These are phyloP conservation scores for Colletotrichum viniferum DNA, from an alignment of 2,329 filamentous ascomycete species.

Conservation along the genomic window DNA sequence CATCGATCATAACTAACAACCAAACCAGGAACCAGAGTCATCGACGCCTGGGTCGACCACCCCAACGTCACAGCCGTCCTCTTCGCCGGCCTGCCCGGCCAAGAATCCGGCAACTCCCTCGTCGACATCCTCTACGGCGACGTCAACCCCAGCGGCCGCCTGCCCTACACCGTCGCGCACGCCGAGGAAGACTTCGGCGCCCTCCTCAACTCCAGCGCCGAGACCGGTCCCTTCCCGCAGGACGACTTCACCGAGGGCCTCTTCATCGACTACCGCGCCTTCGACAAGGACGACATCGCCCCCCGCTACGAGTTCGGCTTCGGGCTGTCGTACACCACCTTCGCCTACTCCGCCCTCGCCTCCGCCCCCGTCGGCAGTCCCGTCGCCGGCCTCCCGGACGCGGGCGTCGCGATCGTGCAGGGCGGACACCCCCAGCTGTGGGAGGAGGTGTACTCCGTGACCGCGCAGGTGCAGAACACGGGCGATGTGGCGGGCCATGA, in stretches of 20 bases:
- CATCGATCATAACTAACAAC: background rate
- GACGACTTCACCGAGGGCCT: slow-evolving; percentile 79
- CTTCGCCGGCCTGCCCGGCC: slow-evolving; percentile 58
- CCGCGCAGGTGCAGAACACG: slow-evolving; percentile 67
- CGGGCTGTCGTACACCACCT: slow-evolving; percentile 76
- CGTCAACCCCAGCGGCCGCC: slow-evolving; percentile 61
- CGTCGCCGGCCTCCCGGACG: slow-evolving; percentile 41
- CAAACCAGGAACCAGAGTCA: slow-evolving; percentile 34
- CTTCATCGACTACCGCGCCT: slow-evolving; percentile 83
- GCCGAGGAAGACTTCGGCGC: slow-evolving; percentile 77
- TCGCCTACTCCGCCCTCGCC: slow-evolving; percentile 58
- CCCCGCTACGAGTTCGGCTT: slow-evolving; percentile 82
- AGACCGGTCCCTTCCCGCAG: slow-evolving; percentile 56
- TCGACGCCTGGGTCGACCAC: slow-evolving; percentile 55
- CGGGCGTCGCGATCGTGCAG: slow-evolving; percentile 39
- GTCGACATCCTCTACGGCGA: slow-evolving; percentile 53
- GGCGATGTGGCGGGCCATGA: slow-evolving; percentile 67
- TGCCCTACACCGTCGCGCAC: slow-evolving; percentile 73
- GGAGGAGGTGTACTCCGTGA: slow-evolving; percentile 52
- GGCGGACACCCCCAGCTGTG: slow-evolving; percentile 53
- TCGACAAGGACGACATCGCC: slow-evolving; percentile 71
- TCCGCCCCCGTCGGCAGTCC: slow-evolving; percentile 60
- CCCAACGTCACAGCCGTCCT: slow-evolving; percentile 59
- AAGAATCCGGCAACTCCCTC: slow-evolving; percentile 56
- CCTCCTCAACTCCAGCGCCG: slow-evolving; percentile 57